These are phyloP conservation scores for Iberis pinnata DNA, from an alignment of 345 rosid genomes.

Conservation along the genomic window DNA sequence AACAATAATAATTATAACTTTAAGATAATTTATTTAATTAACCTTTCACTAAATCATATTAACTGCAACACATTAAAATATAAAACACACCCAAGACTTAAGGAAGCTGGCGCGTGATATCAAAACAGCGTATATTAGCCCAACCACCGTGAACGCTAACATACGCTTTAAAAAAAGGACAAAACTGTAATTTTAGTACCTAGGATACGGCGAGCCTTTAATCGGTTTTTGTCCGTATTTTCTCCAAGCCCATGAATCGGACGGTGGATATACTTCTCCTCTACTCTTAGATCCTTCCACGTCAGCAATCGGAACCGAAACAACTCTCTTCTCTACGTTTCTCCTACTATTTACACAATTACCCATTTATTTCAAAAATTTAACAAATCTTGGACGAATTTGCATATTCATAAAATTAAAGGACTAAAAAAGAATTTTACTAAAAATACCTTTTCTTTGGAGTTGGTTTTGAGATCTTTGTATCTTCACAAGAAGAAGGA, in stretches of 20 bases:
- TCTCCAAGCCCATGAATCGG: slow-evolving; percentile 87
- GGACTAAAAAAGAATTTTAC: not conserved
- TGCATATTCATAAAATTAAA: too few relatives aligned
- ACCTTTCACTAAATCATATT: not conserved
- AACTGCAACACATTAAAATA: not conserved
- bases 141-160: slow-evolving; percentile 25
- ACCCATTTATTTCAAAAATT: too few relatives aligned
- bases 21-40: not conserved
- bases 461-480: slow-evolving; percentile 36
- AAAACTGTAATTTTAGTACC: slow-evolving; percentile 42
- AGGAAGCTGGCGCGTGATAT: slow-evolving; percentile 23
- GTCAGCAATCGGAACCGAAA: slow-evolving; percentile 58
- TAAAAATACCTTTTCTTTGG: slow-evolving; percentile 45
- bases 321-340: slow-evolving; percentile 52
- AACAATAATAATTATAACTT: not conserved
- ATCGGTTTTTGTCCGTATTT: slow-evolving; percentile 80
- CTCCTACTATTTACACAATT: slow-evolving; percentile 28
- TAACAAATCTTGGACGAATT: not conserved
- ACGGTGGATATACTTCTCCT: slow-evolving; percentile 59
- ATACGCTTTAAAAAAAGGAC: slow-evolving; percentile 16
- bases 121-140: slow-evolving; percentile 21
- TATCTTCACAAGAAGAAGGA: slow-evolving; percentile 45
- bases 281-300: slow-evolving; percentile 46
- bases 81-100: not conserved
- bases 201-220: slow-evolving; percentile 79